Percentiles rank a stretch among this genome's conserved stretches.
These are phyloP conservation scores for Paecilomyces sp. DNA, from an alignment of 2,329 filamentous ascomycete species.

Conservation along the genomic window DNA sequence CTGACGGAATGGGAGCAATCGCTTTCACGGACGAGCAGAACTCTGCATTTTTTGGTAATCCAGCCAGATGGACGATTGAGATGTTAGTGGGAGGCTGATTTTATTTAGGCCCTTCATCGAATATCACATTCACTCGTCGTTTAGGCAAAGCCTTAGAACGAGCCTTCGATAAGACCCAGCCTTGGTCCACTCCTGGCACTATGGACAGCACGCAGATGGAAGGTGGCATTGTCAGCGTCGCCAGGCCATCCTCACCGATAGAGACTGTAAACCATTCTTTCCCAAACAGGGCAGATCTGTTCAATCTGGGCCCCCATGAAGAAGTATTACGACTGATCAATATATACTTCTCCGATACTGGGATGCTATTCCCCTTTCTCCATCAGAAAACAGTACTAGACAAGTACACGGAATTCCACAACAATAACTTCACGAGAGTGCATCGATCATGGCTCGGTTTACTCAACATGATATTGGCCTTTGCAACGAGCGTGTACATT, in stretches of 20 bases:
- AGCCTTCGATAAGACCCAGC: not conserved
- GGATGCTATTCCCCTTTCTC: not conserved
- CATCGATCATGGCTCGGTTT: constrained; percentile 22
- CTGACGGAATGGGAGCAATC: not conserved
- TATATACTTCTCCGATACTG: not conserved
- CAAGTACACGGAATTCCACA: not conserved
- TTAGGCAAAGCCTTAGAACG: not conserved
- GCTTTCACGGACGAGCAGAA: not conserved
- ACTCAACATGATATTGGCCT: constrained; percentile 22
- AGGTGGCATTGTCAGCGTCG: not conserved
- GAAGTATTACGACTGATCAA: not conserved
- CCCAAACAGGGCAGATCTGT: not conserved
- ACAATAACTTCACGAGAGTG: constrained; percentile 14
- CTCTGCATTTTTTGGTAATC: not conserved
- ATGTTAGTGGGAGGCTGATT: not conserved
- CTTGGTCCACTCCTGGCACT: not conserved
- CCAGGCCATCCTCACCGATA: not conserved
- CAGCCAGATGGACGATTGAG: not conserved
- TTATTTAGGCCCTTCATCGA: not conserved
- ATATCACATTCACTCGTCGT: not conserved
- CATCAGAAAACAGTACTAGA: not conserved
- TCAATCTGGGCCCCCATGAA: not conserved
- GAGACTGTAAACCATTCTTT: not conserved
- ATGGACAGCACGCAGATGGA: not conserved
- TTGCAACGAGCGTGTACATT: constrained; percentile 13